Conservation (phyloP, 2,329 filamentous ascomycete species). For the Colletotrichum graminicola region DNA sequence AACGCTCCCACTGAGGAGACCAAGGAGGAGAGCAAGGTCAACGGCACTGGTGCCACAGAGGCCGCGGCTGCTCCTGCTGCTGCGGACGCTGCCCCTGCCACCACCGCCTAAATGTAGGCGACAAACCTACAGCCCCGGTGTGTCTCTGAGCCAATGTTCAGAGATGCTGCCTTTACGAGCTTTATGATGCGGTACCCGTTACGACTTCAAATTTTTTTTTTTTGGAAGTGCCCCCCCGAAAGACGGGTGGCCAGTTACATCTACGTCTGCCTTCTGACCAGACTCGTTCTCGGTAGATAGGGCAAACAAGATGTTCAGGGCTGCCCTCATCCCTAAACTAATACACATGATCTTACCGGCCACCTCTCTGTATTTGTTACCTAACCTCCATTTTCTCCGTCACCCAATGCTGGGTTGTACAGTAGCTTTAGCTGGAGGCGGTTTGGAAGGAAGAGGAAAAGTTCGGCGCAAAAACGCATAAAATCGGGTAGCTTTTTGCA, state of each 20-base stretch:
- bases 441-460: slow-evolving; percentile 50
- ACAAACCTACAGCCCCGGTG: slow-evolving; percentile 28
- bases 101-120: slow-evolving; percentile 49
- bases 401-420: slow-evolving; percentile 53
- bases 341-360: slow-evolving; percentile 42
- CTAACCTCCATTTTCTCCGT: slow-evolving; percentile 48
- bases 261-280: slow-evolving; percentile 39
- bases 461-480: slow-evolving; percentile 50
- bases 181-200: slow-evolving; percentile 42
- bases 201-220: slow-evolving; percentile 41
- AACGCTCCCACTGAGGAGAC: slow-evolving; percentile 62
- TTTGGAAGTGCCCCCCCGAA: slow-evolving; percentile 39
- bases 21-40: slow-evolving; percentile 57
- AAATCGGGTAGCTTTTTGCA: slow-evolving; percentile 49
- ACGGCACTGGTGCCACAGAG: slow-evolving; percentile 53
- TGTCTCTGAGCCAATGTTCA: slow-evolving; percentile 16
- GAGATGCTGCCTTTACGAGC: slow-evolving; percentile 37
- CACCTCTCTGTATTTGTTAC: slow-evolving; percentile 52
- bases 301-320: slow-evolving; percentile 39
- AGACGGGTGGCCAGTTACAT: slow-evolving; percentile 39
- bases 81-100: slow-evolving; percentile 43
- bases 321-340: slow-evolving; percentile 44
- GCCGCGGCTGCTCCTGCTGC: slow-evolving; percentile 43
- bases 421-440: slow-evolving; percentile 51
- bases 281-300: slow-evolving; percentile 41